A percentile compares a stretch with the other conserved stretches of the same genome.
These are phyloP conservation scores for Acanthamoeba healyi DNA, from an alignment of 208 protist genomes.

Conservation along the genomic window DNA sequence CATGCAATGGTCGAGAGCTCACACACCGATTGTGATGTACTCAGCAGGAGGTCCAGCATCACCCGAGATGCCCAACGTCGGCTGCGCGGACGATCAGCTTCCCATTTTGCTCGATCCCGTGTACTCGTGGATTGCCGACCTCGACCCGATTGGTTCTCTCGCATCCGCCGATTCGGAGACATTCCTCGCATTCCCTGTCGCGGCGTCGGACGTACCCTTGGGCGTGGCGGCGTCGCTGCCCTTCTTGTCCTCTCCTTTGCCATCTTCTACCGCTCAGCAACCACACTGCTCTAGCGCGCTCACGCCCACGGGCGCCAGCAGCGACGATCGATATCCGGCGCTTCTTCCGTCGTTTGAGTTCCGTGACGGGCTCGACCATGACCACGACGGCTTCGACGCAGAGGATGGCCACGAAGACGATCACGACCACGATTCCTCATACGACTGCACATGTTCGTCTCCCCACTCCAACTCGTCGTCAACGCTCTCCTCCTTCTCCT, in stretches of 20 bases:
- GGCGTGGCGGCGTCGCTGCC: not conserved
- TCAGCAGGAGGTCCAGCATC: not conserved
- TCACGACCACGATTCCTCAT: too few relatives aligned
- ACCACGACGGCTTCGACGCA: not conserved
- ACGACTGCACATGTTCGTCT: not conserved
- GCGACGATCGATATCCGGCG: not conserved
- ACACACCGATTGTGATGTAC: not conserved
- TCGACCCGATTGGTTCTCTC: not conserved
- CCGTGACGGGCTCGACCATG: not conserved
- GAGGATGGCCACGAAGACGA: slow-evolving; percentile 25
- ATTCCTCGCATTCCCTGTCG: not conserved
- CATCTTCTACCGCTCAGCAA: too few relatives aligned
- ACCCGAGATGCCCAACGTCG: not conserved
- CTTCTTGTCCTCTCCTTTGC: not conserved
- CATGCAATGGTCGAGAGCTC: not conserved
- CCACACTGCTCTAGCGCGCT: not conserved
- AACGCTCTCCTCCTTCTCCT: not conserved
- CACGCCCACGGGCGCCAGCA: not conserved
- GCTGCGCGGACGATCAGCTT: not conserved
- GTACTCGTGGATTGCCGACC: slow-evolving; percentile 9
- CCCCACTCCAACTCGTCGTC: not conserved
- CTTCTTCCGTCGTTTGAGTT: not conserved
- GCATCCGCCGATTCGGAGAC: not conserved
- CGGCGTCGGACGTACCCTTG: not conserved
- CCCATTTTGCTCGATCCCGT: not conserved